These are phyloP conservation scores for Carex arenaria DNA, from an alignment of 202 grass and related monocot species.

Conservation along the genomic window DNA sequence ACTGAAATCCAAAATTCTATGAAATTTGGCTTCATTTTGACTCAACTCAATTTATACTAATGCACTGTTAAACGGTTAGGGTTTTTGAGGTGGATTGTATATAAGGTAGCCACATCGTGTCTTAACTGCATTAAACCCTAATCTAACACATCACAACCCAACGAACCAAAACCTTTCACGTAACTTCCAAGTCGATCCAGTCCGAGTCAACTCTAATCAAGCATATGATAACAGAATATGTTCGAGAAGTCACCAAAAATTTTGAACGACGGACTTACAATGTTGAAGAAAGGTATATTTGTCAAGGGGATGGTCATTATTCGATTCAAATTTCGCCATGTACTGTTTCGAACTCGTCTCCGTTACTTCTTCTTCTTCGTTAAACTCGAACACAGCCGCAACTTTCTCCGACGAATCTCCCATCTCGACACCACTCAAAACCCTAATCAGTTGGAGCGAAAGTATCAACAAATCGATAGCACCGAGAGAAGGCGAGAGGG, in stretches of 20 bases:
- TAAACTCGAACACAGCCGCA: neutral
- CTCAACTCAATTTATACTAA: neutral
- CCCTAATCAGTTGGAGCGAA: neutral
- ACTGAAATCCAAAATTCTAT: neutral
- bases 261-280: neutral
- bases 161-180: neutral
- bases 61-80: neutral
- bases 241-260: neutral
- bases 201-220: neutral
- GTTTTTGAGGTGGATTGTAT: neutral
- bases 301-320: neutral
- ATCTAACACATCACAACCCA: neutral
- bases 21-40: neutral
- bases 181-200: neutral
- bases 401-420: neutral
- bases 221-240: neutral
- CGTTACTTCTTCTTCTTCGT: neutral
- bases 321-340: neutral
- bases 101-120: neutral
- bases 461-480: neutral
- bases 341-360: neutral
- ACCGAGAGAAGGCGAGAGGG: neutral
- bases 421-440: neutral
- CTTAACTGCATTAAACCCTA: neutral
- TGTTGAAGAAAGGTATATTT: slow-evolving; percentile 2